Base-by-base conservation (phyloP, 345 rosid species). In the Conringia planisiliqua region DNA sequence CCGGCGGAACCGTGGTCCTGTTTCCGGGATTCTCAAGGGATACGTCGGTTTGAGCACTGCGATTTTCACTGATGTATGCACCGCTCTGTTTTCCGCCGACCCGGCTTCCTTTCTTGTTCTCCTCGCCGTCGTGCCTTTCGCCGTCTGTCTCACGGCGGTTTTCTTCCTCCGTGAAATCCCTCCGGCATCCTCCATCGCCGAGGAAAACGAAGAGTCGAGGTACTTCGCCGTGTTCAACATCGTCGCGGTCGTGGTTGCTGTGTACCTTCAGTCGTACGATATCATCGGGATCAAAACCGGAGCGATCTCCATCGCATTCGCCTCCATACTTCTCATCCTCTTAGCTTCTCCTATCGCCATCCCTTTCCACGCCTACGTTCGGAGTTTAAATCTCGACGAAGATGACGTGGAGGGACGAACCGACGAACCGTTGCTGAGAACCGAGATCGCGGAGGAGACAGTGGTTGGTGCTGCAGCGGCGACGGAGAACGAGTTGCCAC, bases 1-100 rank as follows among this genome's bases (percentile, higher is more conserved):
- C 72, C 88, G 83, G 1, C 75, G 70, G 29, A 89, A 82, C 33
- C 88, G 89, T 2, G 91, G 91, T 1, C 89, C 89, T 0, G 88
- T 87, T 27, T 82, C 89, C 0, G 94, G 89, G 36, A 84, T 87
- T 18, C 84, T 87, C 24, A 89, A 89, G 65, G 91, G 88, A 13
- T 89, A 80, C 61, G 83, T 84, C 4, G 94, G 94, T 47, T 67
- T 89, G 10, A 84, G 90, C 71, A 84, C 89, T 2, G 90, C 90
- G 7, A 85, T 88, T 36, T 86, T 88, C 65, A 88, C 93, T 0
- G 88, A 81, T 66, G 58, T 88, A 5, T 84, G 85, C 62, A 44
- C 88, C 0, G 83, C 89, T 71, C 86, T 88, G 48, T 85, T 83
- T 65, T 70, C 86, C 40, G 69, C 83, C 14, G 73, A 78, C 40